Evolutionary conservation across 768 basidiomycete genomes (phyloP).

Genomic region (Lentinula edodes): DNA sequence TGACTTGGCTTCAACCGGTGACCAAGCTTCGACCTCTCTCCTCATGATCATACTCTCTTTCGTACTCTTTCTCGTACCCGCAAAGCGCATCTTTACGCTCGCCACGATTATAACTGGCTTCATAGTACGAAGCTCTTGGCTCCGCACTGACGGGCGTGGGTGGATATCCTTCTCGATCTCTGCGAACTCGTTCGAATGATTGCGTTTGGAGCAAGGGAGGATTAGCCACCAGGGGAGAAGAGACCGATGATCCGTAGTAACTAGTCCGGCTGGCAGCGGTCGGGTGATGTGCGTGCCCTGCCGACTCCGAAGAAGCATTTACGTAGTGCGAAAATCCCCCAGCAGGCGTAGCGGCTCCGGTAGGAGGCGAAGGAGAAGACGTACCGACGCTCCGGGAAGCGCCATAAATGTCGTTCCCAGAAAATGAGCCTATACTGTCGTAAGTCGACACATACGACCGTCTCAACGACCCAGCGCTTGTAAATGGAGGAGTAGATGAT

Average conservation of each 20-base stretch:
- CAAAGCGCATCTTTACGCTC: slow-evolving; percentile 3
- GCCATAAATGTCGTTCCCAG: slow-evolving; percentile 52
- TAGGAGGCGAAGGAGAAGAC: slow-evolving; percentile 67
- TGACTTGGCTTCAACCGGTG: slow-evolving; percentile 4
- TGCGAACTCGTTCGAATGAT: slow-evolving; percentile 10
- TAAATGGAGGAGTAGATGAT: slow-evolving; percentile 36
- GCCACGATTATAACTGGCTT: background rate
- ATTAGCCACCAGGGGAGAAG: slow-evolving; percentile 45
- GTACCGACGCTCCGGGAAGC: slow-evolving; percentile 36
- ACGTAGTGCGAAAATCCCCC: slow-evolving; percentile 50
- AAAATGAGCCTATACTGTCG: slow-evolving; percentile 42
- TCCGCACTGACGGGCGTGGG: slow-evolving; percentile 7
- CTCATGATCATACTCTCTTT: slow-evolving; percentile 5
- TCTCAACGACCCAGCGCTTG: background rate
- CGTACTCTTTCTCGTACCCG: background rate
- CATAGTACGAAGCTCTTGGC: background rate
- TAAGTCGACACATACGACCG: slow-evolving; percentile 26
- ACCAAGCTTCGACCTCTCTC: background rate
- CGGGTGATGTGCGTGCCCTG: slow-evolving; percentile 10
- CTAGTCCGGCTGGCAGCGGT: slow-evolving; percentile 27
- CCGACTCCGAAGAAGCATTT: slow-evolving; percentile 12
- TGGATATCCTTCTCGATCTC: slow-evolving; percentile 10
- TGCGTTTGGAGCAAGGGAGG: slow-evolving; percentile 28
- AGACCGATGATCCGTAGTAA: slow-evolving; percentile 26
- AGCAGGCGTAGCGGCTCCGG: slow-evolving; percentile 32